Percentiles rank a stretch among this genome's conserved stretches.
Evolutionary conservation across 768 basidiomycete genomes (phyloP).

Genomic region (Mycena indigotica): DNA sequence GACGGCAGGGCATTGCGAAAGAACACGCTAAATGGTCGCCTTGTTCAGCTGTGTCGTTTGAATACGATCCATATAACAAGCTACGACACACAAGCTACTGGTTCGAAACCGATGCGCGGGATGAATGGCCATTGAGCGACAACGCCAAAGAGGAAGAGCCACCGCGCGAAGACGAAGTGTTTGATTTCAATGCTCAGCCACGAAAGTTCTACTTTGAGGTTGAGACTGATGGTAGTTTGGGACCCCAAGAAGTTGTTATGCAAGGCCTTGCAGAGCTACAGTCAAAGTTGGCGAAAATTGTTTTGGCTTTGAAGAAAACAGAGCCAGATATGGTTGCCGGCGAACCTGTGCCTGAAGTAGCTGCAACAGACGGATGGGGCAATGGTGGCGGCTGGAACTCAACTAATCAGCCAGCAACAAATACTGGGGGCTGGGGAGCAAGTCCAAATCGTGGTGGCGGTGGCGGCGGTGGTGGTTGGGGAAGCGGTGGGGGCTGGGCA

Average conservation of each 20-base stretch:
- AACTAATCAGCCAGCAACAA: slow-evolving; percentile 18
- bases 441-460: slow-evolving; percentile 24
- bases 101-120: slow-evolving; percentile 80
- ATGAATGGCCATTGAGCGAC: slow-evolving; percentile 89
- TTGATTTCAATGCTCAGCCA: slow-evolving; percentile 88
- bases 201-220: slow-evolving; percentile 92
- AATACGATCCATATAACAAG: slow-evolving; percentile 98
- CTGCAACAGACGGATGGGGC: slow-evolving; percentile 29
- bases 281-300: slow-evolving; percentile 77
- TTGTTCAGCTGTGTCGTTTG: slow-evolving; percentile 90
- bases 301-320: slow-evolving; percentile 70
- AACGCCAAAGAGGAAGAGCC: slow-evolving; percentile 86
- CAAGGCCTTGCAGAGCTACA: slow-evolving; percentile 81
- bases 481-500: slow-evolving; percentile 48
- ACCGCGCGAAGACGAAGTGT: slow-evolving; percentile 76
- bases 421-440: slow-evolving; percentile 21
- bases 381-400: slow-evolving; percentile 31
- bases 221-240: slow-evolving; percentile 90
- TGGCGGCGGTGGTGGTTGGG: slow-evolving; percentile 39
- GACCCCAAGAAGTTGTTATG: slow-evolving; percentile 87
- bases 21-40: slow-evolving; percentile 99
- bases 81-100: slow-evolving; percentile 94
- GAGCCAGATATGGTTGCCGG: slow-evolving; percentile 53
- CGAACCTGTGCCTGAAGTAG: slow-evolving; percentile 15
- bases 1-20: slow-evolving; percentile 86